phyloP scores from a whole-genome alignment of 1,284 basidiomycete genomes.

The Neonothopanus nambi region DNA sequence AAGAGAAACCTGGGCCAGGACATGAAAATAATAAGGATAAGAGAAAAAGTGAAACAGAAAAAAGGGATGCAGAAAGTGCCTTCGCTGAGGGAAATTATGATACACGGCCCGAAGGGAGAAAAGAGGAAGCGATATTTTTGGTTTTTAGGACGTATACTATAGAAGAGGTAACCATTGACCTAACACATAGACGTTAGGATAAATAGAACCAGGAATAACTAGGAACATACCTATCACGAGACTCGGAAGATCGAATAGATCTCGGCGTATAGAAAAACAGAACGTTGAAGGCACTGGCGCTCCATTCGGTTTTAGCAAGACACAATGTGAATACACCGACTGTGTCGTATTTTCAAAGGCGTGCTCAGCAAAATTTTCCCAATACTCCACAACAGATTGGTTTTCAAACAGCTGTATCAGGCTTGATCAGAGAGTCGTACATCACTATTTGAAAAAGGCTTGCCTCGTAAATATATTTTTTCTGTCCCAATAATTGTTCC shows the following conservation, averaged over 20 bases:
- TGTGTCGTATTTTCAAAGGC: slow-evolving; percentile 96
- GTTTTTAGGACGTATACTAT: slow-evolving; percentile 30
- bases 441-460: slow-evolving; percentile 10
- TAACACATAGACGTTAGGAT: slow-evolving; percentile 27
- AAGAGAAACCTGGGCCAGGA: background rate
- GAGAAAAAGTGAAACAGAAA: background rate
- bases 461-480: slow-evolving; percentile 92
- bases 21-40: slow-evolving; percentile 5
- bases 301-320: slow-evolving; percentile 82
- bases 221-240: slow-evolving; percentile 72
- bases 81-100: background rate
- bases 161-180: slow-evolving; percentile 81
- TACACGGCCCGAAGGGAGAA: background rate
- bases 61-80: background rate
- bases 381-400: slow-evolving; percentile 90
- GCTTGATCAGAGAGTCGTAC: background rate
- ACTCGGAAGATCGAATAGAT: slow-evolving; percentile 86
- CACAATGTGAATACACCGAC: slow-evolving; percentile 91
- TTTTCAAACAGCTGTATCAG: slow-evolving; percentile 76
- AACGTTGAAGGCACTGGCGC: slow-evolving; percentile 85
- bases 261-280: slow-evolving; percentile 90
- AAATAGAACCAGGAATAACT: slow-evolving; percentile 4
- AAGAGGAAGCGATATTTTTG: slow-evolving; percentile 2
- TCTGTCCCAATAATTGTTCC: slow-evolving; percentile 77
- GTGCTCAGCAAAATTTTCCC: slow-evolving; percentile 92